Evolutionary conservation across 2,329 filamentous ascomycete species (phyloP), one percentile per base, ranked within the genome.

Genomic region (Apiospora pterosperma): DNA sequence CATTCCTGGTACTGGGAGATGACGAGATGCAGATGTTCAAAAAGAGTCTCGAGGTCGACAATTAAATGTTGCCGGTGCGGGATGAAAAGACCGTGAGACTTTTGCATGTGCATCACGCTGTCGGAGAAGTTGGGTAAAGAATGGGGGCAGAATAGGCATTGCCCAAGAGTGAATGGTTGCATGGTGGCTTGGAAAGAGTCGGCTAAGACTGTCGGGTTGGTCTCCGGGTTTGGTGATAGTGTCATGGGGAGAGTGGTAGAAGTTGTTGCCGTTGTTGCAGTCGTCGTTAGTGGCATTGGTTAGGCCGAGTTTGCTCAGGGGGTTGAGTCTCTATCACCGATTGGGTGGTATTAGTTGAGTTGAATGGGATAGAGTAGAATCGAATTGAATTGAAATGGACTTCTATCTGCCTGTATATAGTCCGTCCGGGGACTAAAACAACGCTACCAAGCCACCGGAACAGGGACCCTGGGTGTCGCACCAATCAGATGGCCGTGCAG

Each of bases 1-100:
- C 85, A 87, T 70, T 85, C 82, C 21, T 75, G 74, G 63, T 83
- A 85, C 0, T 71, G 77, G 23, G 75, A 80, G 16, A 86, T 80
- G 23, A 86, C 72, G 10, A 84, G 76, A 62, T 81, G 77, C 0
- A 86, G 72, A 63, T 85, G 85, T 44, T 74, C 68, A 39, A 86
- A 73, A 2, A 87, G 71, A 0, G 80, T 80, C 39, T 81, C 79
- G 3, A 81, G 66, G 63, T 86, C 82, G 11, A 84, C 79, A 1
- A 75, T 66, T 0, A 87, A 73, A 11, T 75, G 70, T 1, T 77
- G 66, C 36, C 68, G 71, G 34, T 79, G 71, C 0, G 78, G 80
- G 19, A 85, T 69, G 60, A 79, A 76, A 4, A 87, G 74, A 48
- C 82, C 77, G 67, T 87, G 84, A 3, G 73, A 64, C 21, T 75